phyloP scores from a whole-genome alignment of 202 grass and related monocot species.

The Alloteropsis angusta region DNA sequence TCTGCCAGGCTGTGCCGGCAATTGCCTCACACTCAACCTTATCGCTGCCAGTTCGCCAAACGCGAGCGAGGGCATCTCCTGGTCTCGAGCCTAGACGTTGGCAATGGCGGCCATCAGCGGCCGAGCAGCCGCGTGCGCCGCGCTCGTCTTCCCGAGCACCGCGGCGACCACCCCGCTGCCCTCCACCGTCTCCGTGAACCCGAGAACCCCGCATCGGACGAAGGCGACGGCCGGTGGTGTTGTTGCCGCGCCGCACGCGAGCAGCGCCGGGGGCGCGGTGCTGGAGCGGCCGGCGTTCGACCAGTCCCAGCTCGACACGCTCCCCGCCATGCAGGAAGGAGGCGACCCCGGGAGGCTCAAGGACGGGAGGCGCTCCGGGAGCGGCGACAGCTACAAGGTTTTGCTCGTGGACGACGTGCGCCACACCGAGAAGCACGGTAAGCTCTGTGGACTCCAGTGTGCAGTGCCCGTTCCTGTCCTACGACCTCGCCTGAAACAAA shows the following conservation, averaged over 20 bases:
- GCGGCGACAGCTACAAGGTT: conserved; percentile 63
- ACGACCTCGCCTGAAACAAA: background rate
- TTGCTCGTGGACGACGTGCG: conserved; percentile 61
- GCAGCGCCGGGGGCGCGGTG: conserved; percentile 22
- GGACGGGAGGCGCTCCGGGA: conserved; percentile 40
- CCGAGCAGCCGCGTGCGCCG: conserved; percentile 30
- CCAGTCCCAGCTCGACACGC: conserved; percentile 51
- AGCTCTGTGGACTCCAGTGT: too few species aligned
- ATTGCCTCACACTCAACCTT: background rate
- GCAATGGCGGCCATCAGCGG: conserved; percentile 25
- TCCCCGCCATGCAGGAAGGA: conserved; percentile 41
- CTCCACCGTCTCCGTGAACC: background rate
- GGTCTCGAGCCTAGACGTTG: background rate
- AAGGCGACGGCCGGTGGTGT: background rate
- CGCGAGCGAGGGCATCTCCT: background rate
- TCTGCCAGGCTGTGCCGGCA: background rate
- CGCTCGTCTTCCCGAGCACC: conserved; percentile 14
- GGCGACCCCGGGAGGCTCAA: conserved; percentile 44
- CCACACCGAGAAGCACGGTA: conserved; percentile 60
- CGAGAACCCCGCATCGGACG: background rate
- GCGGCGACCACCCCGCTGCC: background rate
- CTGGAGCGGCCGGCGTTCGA: conserved; percentile 55
- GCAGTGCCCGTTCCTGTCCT: background rate
- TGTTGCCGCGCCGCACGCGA: background rate
- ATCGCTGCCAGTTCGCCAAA: background rate